phyloP scores from a whole-genome alignment of 2,329 filamentous ascomycete genomes.

The Fusarium nisikadoi region DNA sequence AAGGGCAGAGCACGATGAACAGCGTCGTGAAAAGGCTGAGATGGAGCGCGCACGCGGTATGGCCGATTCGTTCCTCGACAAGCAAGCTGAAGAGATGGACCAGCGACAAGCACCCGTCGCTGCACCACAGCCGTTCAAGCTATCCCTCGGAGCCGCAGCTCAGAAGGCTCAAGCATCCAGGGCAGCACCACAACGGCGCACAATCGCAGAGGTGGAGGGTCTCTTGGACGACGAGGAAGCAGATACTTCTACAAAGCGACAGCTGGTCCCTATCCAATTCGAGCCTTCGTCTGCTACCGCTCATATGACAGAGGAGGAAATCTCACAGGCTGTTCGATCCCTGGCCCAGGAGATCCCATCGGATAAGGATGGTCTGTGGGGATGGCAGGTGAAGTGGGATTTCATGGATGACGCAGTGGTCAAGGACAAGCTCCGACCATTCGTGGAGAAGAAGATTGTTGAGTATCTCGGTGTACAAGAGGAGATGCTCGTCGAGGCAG shows the following conservation, averaged over 20 bases:
- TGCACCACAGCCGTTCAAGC: constrained; percentile 85
- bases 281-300: constrained; percentile 71
- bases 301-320: constrained; percentile 85
- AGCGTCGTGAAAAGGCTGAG: constrained; percentile 73
- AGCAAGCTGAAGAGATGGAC: constrained; percentile 81
- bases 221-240: constrained; percentile 96
- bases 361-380: constrained; percentile 87
- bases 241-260: constrained; percentile 74
- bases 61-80: constrained; percentile 90
- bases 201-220: constrained; percentile 92
- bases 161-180: constrained; percentile 73
- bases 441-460: constrained; percentile 98
- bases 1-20: constrained; percentile 79
- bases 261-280: constrained; percentile 84
- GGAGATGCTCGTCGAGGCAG: constrained; percentile 91
- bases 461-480: constrained; percentile 97
- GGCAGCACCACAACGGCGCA: constrained; percentile 72
- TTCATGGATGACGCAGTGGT: constrained; percentile 85
- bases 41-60: constrained; percentile 82
- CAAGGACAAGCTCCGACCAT: constrained; percentile 87
- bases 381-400: constrained; percentile 94
- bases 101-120: constrained; percentile 55
- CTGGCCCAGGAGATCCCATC: constrained; percentile 91
- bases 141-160: constrained; percentile 89
- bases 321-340: constrained; percentile 81